Base-by-base conservation (phyloP, 257 asterid genomes). In the Thymus quinquecostatus region DNA sequence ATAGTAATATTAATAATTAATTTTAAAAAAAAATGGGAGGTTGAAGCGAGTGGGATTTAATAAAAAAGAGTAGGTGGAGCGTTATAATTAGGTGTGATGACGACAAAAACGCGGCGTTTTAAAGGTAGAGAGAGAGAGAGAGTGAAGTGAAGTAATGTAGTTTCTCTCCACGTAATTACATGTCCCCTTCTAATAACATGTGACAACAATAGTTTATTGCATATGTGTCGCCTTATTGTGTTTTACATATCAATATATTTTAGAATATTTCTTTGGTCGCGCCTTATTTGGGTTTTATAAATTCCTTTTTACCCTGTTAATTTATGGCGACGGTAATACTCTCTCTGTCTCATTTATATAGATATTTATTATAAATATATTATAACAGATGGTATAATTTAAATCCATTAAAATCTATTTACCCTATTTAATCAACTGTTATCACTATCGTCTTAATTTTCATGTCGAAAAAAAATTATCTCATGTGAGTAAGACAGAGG, bases 31-130 rank as follows among this genome's bases (percentile, higher is more conserved):
- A 38, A 38, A 38, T 38, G 6, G 29, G 5, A 3, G 13, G n/a
- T 7, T 38, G 41, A 38, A 38, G 41, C 6, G 7, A 38, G 41
- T 38, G 41, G 41, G 41, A 38, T 32, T 6, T n/a, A 65, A 70
- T 70, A 33, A 33, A 34, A 28, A 21, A 21, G 21, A 56, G 51
- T 66, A 21, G 69, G 65, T 67, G 74, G 68, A 7, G 71, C 54
- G 29, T 69, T 58, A 8, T 2, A 57, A 64, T 74, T 70, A 73
- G 84, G 86, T 81, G 80, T 33, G 58, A 58, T 68, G 92, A 81
- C 75, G 85, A 61, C 71, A 66, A 69, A 59, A 81, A 89, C 88
- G 87, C 96, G 91, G 82, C 36, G 72, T 74, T 64, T 21, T 21
- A 21, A 21, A 21, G 21, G 21, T 40, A 29, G 72, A 41, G 60